A percentile compares a stretch with the other conserved stretches of the same genome.
phyloP scores from a whole-genome alignment of 1,284 basidiomycete genomes.

The Heterobasidion annosum region DNA sequence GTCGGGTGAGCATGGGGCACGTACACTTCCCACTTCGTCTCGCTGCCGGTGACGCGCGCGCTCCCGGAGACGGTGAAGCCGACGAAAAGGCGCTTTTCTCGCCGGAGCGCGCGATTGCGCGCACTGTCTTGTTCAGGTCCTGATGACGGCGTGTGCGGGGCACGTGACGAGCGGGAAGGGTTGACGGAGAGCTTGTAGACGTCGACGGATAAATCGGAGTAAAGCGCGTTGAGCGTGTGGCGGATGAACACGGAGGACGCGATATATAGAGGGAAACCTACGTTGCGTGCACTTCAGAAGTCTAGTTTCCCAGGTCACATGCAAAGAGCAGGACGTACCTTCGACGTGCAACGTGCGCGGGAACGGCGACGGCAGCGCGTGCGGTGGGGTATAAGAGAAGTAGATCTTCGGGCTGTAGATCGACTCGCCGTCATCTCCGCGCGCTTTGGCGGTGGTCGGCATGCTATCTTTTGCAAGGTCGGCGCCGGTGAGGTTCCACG shows the following conservation, averaged over 20 bases:
- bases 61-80: constrained; percentile 45
- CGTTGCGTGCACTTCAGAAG: background rate
- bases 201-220: constrained; percentile 52
- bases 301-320: background rate
- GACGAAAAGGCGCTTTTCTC: constrained; percentile 47
- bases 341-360: constrained; percentile 60
- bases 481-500: constrained; percentile 1
- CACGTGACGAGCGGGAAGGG: constrained; percentile 6
- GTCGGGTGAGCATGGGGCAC: constrained; percentile 20
- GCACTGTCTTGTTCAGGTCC: background rate
- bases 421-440: constrained; percentile 2
- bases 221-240: constrained; percentile 66
- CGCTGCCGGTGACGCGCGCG: constrained; percentile 49
- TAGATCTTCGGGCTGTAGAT: constrained; percentile 24
- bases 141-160: background rate
- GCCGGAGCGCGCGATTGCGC: constrained; percentile 9
- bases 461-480: background rate
- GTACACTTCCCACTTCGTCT: constrained; percentile 62
- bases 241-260: constrained; percentile 61
- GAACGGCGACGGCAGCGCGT: constrained; percentile 55
- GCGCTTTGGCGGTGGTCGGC: background rate
- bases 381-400: constrained; percentile 53
- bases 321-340: constrained; percentile 31
- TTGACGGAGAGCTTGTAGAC: constrained; percentile 20
- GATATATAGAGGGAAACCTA: constrained; percentile 62